Base-by-base conservation (phyloP, 2,329 filamentous ascomycete species). In the Colletotrichum simmondsii region DNA sequence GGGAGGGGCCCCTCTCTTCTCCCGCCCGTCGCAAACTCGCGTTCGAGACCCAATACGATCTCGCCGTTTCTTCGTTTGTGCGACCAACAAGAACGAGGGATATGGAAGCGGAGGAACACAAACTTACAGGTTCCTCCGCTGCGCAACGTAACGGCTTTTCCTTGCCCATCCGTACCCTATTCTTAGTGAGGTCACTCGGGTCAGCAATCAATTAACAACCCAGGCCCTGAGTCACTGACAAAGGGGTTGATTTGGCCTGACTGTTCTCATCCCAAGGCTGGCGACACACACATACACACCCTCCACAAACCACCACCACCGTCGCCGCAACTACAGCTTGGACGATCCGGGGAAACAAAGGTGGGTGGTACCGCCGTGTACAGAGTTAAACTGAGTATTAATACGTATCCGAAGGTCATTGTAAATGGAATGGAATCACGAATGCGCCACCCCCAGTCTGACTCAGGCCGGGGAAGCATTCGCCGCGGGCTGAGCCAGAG, bases 401-500 rank as follows among this genome's bases (percentile, higher is more conserved):
- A 3, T 42, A 24, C 52, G n/a, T 60, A 37, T 35, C 19, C 26
- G 30, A 37, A 60, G 58, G 26, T 54, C 26, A 49, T 24, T 66
- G 62, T 54, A 57, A 49, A 64, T 42, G 30, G 49, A 49, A 64
- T 42, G 30, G 49, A 28, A 54, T 54, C 19, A 24, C 53, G 30
- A n/a, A 46, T 32, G 70, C 70, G 70, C 70, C 70, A 72, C 65
- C 70, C 65, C 65, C 70, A 64, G 58, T 64, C 70, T 70, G 70
- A 72, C 65, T 72, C 70, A 72, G 70, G 66, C 65, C 22, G 66
- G 70, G 70, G 66, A 72, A 69, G 35, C 60, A 53, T 24, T 24
- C 54, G 60, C 37, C 54, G 68, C 57, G 68, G 58, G 58, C 63
- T 28, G 46, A 28, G 57, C 35, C 42, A 24, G 8, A 28, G 24